These are phyloP conservation scores for Erythrobasidium yunnanense DNA, from an alignment of 768 basidiomycete genomes.

Conservation along the genomic window DNA sequence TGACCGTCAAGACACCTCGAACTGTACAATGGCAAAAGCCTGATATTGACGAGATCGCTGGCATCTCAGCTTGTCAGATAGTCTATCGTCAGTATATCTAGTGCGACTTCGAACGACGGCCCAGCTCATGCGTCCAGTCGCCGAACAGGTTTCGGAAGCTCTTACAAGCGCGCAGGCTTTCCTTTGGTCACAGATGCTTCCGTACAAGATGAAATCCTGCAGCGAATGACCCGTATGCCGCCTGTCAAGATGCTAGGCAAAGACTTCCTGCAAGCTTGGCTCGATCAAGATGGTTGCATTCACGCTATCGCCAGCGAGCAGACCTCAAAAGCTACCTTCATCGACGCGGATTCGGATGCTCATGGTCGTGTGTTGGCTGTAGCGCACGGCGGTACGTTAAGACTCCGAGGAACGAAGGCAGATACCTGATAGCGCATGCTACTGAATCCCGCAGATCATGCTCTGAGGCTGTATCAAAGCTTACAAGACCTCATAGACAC, in stretches of 20 bases:
- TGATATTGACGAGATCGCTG: background rate
- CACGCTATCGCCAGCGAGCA: background rate
- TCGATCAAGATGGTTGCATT: background rate
- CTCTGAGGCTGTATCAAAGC: background rate
- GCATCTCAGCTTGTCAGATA: background rate
- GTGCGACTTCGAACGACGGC: no score
- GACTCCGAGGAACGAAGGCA: background rate
- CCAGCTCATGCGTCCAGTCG: no score
- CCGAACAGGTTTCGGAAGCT: background rate
- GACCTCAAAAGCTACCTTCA: background rate
- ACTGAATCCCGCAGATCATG: background rate
- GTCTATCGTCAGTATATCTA: background rate
- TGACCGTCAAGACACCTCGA: background rate
- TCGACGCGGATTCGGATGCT: background rate
- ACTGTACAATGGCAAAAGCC: background rate
- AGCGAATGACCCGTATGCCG: background rate
- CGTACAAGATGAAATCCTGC: background rate
- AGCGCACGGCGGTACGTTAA: background rate
- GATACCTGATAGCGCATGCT: background rate
- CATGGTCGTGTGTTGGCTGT: constrained; percentile 9
- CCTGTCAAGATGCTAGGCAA: background rate
- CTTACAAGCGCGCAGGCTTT: background rate
- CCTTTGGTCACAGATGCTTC: background rate
- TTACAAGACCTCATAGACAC: background rate
- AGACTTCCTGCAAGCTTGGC: background rate